Evolutionary conservation across 768 basidiomycete genomes (phyloP).

Genomic region (Mycena epipterygia): DNA sequence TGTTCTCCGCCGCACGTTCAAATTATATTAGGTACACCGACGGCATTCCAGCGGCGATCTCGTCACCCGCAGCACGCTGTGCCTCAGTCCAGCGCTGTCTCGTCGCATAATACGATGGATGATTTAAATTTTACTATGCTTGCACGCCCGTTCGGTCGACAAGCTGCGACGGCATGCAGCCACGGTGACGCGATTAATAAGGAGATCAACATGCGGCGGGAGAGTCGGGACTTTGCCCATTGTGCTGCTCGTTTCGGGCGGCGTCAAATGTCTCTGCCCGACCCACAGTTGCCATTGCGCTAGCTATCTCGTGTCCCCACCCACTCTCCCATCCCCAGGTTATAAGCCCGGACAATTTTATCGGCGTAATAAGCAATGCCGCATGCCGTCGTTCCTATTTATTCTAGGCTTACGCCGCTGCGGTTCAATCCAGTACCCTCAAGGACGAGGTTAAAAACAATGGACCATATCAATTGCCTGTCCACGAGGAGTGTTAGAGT

Average conservation of each 20-base stretch:
- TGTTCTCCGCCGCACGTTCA: background rate
- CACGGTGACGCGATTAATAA: background rate
- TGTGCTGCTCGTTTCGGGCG: no score
- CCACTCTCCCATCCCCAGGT: no score
- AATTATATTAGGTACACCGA: background rate
- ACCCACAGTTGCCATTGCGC: no score
- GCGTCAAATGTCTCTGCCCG: no score
- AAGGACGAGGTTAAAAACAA: background rate
- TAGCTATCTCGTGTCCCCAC: no score
- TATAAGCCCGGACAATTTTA: no score
- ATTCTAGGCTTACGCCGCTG: background rate
- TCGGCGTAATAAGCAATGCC: no score
- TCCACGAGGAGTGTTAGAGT: constrained; percentile 7
- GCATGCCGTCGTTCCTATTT: no score
- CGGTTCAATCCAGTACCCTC: background rate
- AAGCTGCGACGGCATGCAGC: background rate
- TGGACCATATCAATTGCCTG: background rate
- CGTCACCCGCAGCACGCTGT: background rate
- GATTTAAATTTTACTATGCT: background rate
- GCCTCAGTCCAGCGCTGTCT: no score
- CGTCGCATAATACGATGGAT: background rate
- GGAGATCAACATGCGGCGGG: background rate
- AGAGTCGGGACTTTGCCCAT: no score
- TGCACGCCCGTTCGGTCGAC: background rate
- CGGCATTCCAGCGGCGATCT: background rate